Percentiles rank a stretch among this genome's conserved stretches.
Evolutionary conservation across 2,329 filamentous ascomycete genomes (phyloP).

Genomic region (Claviceps sp.): DNA sequence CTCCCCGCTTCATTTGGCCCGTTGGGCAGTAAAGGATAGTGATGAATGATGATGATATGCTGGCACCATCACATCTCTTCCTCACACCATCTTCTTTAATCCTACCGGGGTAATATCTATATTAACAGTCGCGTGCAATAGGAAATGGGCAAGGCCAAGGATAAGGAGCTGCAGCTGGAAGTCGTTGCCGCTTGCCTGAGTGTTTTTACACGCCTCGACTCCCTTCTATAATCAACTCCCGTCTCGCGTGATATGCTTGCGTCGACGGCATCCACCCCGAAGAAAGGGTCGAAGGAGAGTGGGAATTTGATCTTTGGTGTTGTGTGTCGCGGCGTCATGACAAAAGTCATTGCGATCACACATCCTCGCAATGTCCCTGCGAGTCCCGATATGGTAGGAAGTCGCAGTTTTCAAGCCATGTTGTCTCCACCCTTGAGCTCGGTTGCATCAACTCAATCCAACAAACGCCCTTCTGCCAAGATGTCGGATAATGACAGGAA

Average conservation of each 20-base stretch:
- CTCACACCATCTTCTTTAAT: not conserved
- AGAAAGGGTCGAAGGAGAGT: no score
- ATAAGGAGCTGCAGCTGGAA: constrained; percentile 93
- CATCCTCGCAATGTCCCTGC: not conserved
- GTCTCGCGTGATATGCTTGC: not conserved
- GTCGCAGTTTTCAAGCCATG: not conserved
- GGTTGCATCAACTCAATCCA: not conserved
- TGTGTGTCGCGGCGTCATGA: not conserved
- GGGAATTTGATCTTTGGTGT: not conserved
- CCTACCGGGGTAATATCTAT: no score
- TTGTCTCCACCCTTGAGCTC: not conserved
- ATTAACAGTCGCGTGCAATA: constrained; percentile 13
- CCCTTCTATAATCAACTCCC: constrained; percentile 53
- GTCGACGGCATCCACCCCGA: not conserved
- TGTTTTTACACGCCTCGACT: constrained; percentile 95
- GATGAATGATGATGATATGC: not conserved
- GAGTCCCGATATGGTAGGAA: not conserved
- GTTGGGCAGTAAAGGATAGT: not conserved
- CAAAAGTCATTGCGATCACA: not conserved
- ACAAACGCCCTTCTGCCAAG: not conserved
- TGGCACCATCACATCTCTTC: not conserved
- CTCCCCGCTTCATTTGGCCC: not conserved
- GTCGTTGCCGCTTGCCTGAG: constrained; percentile 92
- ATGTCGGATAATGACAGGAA: no score
- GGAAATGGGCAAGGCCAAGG: constrained; percentile 75